Percentiles rank a stretch among this genome's conserved stretches.
phyloP scores from a whole-genome alignment of 2,329 filamentous ascomycete species.

The Botrytis aclada region DNA sequence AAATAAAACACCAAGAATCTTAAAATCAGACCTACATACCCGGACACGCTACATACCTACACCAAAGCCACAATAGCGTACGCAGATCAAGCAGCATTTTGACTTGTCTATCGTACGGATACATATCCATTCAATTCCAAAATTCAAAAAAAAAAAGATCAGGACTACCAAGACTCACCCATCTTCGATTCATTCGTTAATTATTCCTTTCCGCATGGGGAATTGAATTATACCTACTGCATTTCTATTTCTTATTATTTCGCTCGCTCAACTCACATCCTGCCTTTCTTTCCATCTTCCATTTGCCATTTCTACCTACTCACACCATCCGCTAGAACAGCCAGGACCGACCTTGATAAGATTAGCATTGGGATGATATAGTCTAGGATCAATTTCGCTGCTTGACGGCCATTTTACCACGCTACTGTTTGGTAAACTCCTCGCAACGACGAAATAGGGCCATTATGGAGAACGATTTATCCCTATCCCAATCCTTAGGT shows the following conservation, averaged over 20 bases:
- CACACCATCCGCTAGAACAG: neutral
- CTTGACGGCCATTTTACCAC: slow-evolving; percentile 16
- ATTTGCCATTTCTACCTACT: neutral
- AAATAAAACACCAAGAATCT: neutral
- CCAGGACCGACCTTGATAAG: slow-evolving; percentile 4
- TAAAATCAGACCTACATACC: neutral
- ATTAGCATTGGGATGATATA: slow-evolving; percentile 24
- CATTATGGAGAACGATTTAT: slow-evolving; percentile 85
- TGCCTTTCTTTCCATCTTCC: neutral
- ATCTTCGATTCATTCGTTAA: slow-evolving; percentile 5
- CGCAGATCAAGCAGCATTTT: slow-evolving; percentile 2
- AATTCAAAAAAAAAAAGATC: neutral
- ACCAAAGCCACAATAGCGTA: slow-evolving; percentile 16
- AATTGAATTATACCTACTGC: neutral
- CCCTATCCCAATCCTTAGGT: slow-evolving; percentile 86
- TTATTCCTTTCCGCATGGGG: neutral
- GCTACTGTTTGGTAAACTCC: neutral
- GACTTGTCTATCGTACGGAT: slow-evolving; percentile 1
- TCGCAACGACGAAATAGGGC: neutral
- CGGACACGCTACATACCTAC: neutral
- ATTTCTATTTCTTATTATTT: neutral
- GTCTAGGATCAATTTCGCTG: slow-evolving; percentile 19
- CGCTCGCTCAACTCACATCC: neutral
- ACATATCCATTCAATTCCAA: slow-evolving; percentile 9
- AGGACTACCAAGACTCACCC: neutral